These are phyloP conservation scores for Penium margaritaceum DNA, from an alignment of 139 green algal genomes.

Conservation along the genomic window DNA sequence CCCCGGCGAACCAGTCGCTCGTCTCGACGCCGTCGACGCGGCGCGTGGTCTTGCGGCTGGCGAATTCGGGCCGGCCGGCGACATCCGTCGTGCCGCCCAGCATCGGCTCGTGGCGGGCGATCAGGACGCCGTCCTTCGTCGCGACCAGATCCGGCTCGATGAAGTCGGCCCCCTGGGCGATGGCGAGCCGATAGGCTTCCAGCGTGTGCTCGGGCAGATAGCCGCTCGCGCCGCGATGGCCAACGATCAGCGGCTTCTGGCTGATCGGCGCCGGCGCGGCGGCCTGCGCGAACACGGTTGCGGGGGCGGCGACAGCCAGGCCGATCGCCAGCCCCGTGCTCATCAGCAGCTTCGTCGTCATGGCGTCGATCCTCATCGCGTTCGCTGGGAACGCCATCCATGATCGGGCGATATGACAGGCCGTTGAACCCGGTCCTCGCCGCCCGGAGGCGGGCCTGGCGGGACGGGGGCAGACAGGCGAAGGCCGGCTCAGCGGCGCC, in stretches of 20 bases:
- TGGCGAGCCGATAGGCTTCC: slow-evolving; percentile 47
- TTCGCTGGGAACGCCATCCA: no score
- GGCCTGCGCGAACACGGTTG: no score
- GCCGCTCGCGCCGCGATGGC: slow-evolving; percentile 41
- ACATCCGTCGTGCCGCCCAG: slow-evolving; percentile 55
- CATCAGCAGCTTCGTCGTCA: no score
- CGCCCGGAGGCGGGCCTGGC: no score
- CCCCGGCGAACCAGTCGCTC: slow-evolving; percentile 48
- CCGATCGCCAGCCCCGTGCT: no score
- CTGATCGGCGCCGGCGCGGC: not conserved
- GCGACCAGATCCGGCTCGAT: slow-evolving; percentile 65
- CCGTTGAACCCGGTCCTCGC: no score
- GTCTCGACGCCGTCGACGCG: slow-evolving; percentile 50
- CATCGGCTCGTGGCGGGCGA: slow-evolving; percentile 62
- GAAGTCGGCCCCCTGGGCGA: slow-evolving; percentile 55
- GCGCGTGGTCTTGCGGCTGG: slow-evolving; percentile 29
- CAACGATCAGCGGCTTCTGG: slow-evolving; percentile 34
- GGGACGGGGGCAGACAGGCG: no score
- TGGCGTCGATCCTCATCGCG: no score
- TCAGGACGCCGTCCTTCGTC: slow-evolving; percentile 52
- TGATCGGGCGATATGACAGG: no score
- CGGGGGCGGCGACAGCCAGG: no score
- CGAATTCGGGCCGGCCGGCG: slow-evolving; percentile 42
- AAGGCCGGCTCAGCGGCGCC: no score
- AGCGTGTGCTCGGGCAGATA: slow-evolving; percentile 59